Base-by-base conservation (phyloP, 768 basidiomycete species). In the Boletus subparvulus region DNA sequence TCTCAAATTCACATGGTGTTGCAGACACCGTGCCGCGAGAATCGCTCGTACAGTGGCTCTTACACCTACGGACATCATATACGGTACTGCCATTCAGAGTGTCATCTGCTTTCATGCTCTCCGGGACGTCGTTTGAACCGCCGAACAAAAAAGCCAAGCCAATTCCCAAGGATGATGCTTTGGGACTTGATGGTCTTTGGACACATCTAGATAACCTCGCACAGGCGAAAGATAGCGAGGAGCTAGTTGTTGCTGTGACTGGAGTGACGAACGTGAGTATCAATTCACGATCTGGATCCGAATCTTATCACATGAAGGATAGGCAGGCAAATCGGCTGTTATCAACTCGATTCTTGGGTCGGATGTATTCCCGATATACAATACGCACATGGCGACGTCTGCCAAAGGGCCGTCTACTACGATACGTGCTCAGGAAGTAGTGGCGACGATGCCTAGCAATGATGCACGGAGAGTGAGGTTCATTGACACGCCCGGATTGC, bases 401-500 rank as follows among this genome's bases (percentile, higher is more conserved):
- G 78, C 78, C 33, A 78, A 78, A 35, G 81, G 82, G 26, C 87
- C 87, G 10, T 72, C 47, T 36, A 88, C 88, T 2, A 96, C 94
- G 21, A 92, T 87, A 24, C 76, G 78, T 14, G 78, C 88, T 6
- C 86, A 87, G 61, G 85, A 87, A 61, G 78, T 89, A 24, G 71
- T 76, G 3, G 61, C 82, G 3, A 80, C 80, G 49, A 68, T 75
- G 11, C 77, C 75, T 11, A 80, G 78, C 24, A 77, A 75, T 21
- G 59, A 46, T 12, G 45, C 35, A n/a, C 50, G 46, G 59, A 73
- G 74, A 50, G 76, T 94, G 61, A 81, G 81, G 35, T 64, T 95
- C 54, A 84, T 94, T 63, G 94, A 97, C 70, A 96, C 92, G 0
- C 94, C 94, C 33, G 94, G 94, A n/a, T 73, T 94, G 46, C 59